Percentiles rank a stretch among this genome's conserved stretches.
Evolutionary conservation across 164 flowering plant species (phyloP).

Genomic region (Aristolochia fimbriata): DNA sequence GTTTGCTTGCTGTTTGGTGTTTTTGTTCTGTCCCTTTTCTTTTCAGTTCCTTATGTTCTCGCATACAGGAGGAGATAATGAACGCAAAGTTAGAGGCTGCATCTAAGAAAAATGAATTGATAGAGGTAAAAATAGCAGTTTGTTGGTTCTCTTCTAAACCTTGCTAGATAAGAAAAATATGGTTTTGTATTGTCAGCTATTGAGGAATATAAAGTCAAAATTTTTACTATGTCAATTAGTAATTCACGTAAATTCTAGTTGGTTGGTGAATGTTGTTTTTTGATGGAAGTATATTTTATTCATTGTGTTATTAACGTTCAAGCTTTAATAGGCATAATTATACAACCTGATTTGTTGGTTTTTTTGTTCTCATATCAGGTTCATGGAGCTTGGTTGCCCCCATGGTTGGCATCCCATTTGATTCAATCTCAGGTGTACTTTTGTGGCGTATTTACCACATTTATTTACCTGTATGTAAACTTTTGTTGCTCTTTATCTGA

Average conservation of each 20-base stretch:
- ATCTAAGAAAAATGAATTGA: conserved; percentile 47
- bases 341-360: neutral
- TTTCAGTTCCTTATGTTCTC: neutral
- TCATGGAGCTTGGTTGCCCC: conserved; percentile 96
- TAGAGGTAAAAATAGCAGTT: conserved; percentile 33
- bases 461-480: neutral
- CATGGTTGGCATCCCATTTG: conserved; percentile 67
- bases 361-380: conserved; percentile 32
- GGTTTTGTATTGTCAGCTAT: too few species aligned
- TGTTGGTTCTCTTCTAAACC: too few species aligned
- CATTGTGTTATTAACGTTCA: too few species aligned
- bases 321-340: neutral
- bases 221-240: too few species aligned
- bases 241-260: too few species aligned
- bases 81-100: conserved; percentile 60
- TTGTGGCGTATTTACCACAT: neutral
- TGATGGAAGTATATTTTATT: too few species aligned
- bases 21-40: too few species aligned
- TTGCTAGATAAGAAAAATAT: too few species aligned
- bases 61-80: conserved; percentile 63
- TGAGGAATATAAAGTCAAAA: too few species aligned
- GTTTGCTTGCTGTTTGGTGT: neutral
- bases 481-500: neutral
- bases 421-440: conserved; percentile 43
- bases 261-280: too few species aligned